Evolutionary conservation across 495 filamentous ascomycete genomes (phyloP).

Genomic region (Annulohypoxylon nitens): DNA sequence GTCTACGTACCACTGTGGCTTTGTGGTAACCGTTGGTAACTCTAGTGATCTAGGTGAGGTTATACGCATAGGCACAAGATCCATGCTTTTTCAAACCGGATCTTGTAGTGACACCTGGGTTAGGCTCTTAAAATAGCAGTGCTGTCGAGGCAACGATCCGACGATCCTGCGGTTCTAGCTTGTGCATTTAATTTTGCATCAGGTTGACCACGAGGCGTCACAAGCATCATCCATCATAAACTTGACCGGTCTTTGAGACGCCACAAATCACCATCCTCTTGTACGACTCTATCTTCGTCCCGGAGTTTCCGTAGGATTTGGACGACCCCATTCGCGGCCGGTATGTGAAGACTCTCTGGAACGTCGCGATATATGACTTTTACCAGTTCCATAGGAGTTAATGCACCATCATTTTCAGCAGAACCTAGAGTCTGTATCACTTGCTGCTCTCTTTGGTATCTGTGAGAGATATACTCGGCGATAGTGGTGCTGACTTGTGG

Average conservation of each 20-base stretch:
- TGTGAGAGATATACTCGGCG: conserved; percentile 84
- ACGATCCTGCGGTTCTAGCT: not conserved
- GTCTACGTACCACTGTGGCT: conserved; percentile 7
- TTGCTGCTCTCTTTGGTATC: conserved; percentile 83
- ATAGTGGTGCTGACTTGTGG: conserved; percentile 74
- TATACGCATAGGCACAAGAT: not conserved
- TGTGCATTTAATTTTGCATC: not conserved
- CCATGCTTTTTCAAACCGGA: not conserved
- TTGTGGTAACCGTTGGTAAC: not conserved
- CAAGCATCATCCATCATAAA: conserved; percentile 53
- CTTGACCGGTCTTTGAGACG: conserved; percentile 61
- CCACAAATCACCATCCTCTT: conserved; percentile 66
- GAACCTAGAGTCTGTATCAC: conserved; percentile 74
- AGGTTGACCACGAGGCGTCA: not conserved
- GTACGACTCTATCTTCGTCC: conserved; percentile 71
- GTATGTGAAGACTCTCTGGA: conserved; percentile 76
- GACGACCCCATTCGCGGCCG: conserved; percentile 76
- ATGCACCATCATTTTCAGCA: conserved; percentile 56
- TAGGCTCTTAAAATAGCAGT: conserved; percentile 2
- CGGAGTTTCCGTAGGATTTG: conserved; percentile 79
- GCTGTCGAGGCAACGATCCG: not conserved
- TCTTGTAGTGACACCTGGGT: not conserved
- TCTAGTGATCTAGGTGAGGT: not conserved
- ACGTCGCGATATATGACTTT: conserved; percentile 86
- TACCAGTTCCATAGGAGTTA: conserved; percentile 85